These are phyloP conservation scores for Isabelozyma rhagii DNA, from an alignment of 805 yeast genomes.

Conservation along the genomic window DNA sequence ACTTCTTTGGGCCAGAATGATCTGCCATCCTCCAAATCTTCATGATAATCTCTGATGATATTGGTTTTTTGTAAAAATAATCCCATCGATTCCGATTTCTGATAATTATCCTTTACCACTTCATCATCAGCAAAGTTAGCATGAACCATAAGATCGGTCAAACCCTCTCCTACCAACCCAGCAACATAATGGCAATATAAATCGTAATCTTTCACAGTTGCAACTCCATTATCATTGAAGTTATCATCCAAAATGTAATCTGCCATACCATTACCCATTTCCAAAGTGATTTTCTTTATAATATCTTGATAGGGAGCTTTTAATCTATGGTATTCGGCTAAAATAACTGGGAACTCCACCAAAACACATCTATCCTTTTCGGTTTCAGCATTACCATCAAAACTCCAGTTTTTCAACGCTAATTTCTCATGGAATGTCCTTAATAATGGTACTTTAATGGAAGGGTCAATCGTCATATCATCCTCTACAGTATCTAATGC, in stretches of 20 bases:
- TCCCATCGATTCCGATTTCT: constrained; percentile 84
- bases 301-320: constrained; percentile 75
- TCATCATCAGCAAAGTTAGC: constrained; percentile 64
- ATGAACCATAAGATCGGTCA: constrained; percentile 74
- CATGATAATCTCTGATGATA: constrained; percentile 91
- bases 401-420: constrained; percentile 72
- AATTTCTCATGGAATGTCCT: constrained; percentile 66
- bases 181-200: constrained; percentile 96
- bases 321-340: constrained; percentile 69
- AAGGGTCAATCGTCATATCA: constrained; percentile 81
- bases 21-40: constrained; percentile 87
- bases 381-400: constrained; percentile 65
- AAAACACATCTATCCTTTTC: constrained; percentile 83
- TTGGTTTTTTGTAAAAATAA: constrained; percentile 92
- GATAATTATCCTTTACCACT: constrained; percentile 49
- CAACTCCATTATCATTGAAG: constrained; percentile 76
- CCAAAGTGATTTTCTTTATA: constrained; percentile 68
- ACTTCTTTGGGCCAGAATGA: constrained; percentile 95
- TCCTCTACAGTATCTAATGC: constrained; percentile 96
- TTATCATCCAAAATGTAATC: constrained; percentile 77
- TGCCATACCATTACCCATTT: constrained; percentile 99
- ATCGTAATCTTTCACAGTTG: constrained; percentile 78
- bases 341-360: constrained; percentile 69
- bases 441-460: constrained; percentile 70
- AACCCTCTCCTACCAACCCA: constrained; percentile 95